Percentiles rank a stretch among this genome's conserved stretches.
Evolutionary conservation across 352 stramenopile species (phyloP).

Genomic region (Phytopythium aichiense): DNA sequence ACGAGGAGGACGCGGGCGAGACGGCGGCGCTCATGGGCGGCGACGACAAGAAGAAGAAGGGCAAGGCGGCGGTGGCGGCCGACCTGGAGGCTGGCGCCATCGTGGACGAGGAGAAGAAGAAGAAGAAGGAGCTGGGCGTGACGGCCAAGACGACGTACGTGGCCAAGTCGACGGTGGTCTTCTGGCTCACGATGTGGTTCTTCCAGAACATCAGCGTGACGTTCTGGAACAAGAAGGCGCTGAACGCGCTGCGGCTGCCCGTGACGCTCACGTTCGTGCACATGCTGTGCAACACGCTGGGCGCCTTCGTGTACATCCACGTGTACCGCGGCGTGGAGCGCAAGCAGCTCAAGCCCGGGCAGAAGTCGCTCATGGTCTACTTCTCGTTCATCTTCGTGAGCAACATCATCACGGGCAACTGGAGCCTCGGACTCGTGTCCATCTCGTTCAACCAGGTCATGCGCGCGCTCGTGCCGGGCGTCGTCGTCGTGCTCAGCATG

Average conservation of each 20-base stretch:
- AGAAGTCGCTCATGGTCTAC: constrained; percentile 81
- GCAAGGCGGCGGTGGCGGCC: constrained; percentile 7
- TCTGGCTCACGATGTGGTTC: constrained; percentile 87
- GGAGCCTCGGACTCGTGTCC: constrained; percentile 88
- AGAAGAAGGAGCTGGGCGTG: background rate
- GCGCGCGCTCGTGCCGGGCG: constrained; percentile 74
- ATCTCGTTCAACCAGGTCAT: constrained; percentile 97
- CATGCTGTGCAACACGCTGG: constrained; percentile 92
- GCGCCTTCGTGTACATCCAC: constrained; percentile 75
- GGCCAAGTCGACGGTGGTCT: constrained; percentile 50
- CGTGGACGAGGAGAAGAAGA: constrained; percentile 9
- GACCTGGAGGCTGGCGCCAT: constrained; percentile 14
- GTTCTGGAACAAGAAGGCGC: constrained; percentile 94
- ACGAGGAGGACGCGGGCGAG: background rate
- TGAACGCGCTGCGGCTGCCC: constrained; percentile 60
- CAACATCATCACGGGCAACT: constrained; percentile 95
- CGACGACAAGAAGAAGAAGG: background rate
- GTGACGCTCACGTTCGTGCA: constrained; percentile 91
- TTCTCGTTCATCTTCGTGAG: constrained; percentile 92
- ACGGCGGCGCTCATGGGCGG: background rate
- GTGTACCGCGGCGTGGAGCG: constrained; percentile 61
- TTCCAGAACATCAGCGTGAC: constrained; percentile 93
- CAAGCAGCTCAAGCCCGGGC: constrained; percentile 52
- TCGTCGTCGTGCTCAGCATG: constrained; percentile 80
- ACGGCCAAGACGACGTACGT: constrained; percentile 65